Percentiles rank a stretch among this genome's conserved stretches.
phyloP scores from a whole-genome alignment of 352 stramenopile species.

The Phytophthora litchii region DNA sequence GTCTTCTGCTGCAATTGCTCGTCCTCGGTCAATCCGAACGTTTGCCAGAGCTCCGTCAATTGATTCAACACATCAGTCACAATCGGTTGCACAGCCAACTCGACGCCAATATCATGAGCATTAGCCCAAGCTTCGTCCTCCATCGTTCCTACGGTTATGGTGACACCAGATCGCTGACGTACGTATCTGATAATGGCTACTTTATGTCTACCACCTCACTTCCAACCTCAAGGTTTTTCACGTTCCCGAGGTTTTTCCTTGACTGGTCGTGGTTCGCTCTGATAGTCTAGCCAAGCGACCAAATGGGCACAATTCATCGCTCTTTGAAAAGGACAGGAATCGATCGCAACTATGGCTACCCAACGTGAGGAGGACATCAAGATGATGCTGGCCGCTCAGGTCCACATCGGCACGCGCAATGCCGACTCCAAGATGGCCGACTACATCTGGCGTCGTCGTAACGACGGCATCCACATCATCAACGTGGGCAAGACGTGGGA shows the following conservation, averaged over 20 bases:
- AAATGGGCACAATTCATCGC: conserved; percentile 53
- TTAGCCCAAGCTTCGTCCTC: not conserved
- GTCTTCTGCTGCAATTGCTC: conserved; percentile 42
- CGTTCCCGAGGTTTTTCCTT: conserved; percentile 6
- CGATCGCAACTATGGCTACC: conserved; percentile 76
- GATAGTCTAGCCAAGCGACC: too few relatives aligned
- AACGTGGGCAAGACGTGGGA: conserved; percentile 99
- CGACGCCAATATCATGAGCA: conserved; percentile 2
- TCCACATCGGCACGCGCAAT: conserved; percentile 99
- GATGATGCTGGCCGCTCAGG: conserved; percentile 99
- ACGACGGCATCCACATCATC: conserved; percentile 99
- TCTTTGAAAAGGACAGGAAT: conserved; percentile 56
- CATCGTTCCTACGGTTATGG: too few relatives aligned
- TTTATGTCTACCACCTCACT: conserved; percentile 20
- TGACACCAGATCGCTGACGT: conserved; percentile 22
- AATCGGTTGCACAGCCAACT: conserved; percentile 3
- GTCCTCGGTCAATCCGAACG: conserved; percentile 33
- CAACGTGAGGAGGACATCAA: conserved; percentile 99
- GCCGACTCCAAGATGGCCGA: conserved; percentile 98
- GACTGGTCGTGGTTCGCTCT: conserved; percentile 31
- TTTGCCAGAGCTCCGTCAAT: conserved; percentile 40
- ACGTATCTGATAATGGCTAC: conserved; percentile 33
- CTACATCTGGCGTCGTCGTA: conserved; percentile 99
- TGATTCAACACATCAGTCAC: conserved; percentile 17
- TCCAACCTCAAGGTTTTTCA: not conserved